These are phyloP conservation scores for Lactarius pseudohatsudake DNA, from an alignment of 768 basidiomycete species.

Conservation along the genomic window DNA sequence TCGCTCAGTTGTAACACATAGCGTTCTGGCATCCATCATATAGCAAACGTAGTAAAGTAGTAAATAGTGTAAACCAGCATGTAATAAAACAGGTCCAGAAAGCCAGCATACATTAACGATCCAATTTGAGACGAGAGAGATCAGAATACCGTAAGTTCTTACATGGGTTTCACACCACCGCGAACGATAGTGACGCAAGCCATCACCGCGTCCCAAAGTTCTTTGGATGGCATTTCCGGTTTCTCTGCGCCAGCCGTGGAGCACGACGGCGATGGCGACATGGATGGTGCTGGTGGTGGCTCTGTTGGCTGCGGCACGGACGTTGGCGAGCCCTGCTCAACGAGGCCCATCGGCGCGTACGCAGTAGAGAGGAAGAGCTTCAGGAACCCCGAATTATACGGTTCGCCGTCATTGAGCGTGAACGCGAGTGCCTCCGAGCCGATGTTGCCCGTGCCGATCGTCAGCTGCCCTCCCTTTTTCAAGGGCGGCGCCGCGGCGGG, in stretches of 20 bases:
- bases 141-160: background rate
- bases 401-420: constrained; percentile 38
- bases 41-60: background rate
- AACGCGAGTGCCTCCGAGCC: constrained; percentile 52
- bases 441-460: constrained; percentile 41
- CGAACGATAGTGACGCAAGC: constrained; percentile 35
- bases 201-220: constrained; percentile 37
- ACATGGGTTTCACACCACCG: background rate
- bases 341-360: constrained; percentile 48
- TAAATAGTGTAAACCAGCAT: background rate
- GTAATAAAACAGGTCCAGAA: background rate
- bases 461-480: constrained; percentile 43
- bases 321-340: constrained; percentile 44
- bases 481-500: constrained; percentile 45
- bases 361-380: constrained; percentile 58
- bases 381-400: constrained; percentile 50
- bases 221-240: constrained; percentile 18
- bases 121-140: background rate
- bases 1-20: background rate
- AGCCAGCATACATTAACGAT: background rate
- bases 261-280: background rate
- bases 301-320: constrained; percentile 5
- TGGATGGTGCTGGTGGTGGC: background rate
- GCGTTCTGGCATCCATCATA: background rate
- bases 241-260: background rate